These are phyloP conservation scores for Tetrapisispora phaffii DNA, from an alignment of 805 yeast species.

Conservation along the genomic window DNA sequence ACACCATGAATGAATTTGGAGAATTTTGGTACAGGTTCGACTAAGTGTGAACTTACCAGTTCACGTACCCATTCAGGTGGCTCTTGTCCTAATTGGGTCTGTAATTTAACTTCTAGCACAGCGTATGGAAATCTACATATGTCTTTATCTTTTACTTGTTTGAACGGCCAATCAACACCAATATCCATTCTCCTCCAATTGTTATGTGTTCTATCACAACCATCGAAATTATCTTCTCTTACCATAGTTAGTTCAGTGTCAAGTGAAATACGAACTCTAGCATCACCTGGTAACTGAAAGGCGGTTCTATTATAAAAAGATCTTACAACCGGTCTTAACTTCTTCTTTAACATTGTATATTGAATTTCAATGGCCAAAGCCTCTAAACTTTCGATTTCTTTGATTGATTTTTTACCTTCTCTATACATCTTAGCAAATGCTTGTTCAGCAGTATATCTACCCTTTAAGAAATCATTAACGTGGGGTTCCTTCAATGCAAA, in stretches of 20 bases:
- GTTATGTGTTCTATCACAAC: slow-evolving; percentile 74
- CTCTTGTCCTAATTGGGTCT: slow-evolving; percentile 96
- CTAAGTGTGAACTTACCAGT: slow-evolving; percentile 81
- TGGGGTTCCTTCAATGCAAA: slow-evolving; percentile 86
- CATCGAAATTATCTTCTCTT: slow-evolving; percentile 95
- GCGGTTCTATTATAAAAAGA: slow-evolving; percentile 97
- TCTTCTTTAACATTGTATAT: slow-evolving; percentile 74
- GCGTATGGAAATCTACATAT: slow-evolving; percentile 95
- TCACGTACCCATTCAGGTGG: slow-evolving; percentile 98
- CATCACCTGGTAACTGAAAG: slow-evolving; percentile 98
- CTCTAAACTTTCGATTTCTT: slow-evolving; percentile 87
- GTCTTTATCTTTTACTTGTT: slow-evolving; percentile 74
- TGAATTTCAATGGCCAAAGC: slow-evolving; percentile 89
- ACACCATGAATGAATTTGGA: slow-evolving; percentile 96
- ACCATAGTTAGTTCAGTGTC: slow-evolving; percentile 97
- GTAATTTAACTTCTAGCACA: slow-evolving; percentile 91
- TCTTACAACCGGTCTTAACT: slow-evolving; percentile 87
- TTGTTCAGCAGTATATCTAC: slow-evolving; percentile 77
- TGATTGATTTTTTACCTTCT: slow-evolving; percentile 77
- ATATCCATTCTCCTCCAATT: slow-evolving; percentile 99
- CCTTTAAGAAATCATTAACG: slow-evolving; percentile 74
- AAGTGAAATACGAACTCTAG: slow-evolving; percentile 94
- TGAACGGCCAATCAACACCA: slow-evolving; percentile 94
- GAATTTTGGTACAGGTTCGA: slow-evolving; percentile 96
- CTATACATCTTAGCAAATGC: slow-evolving; percentile 87